Evolutionary conservation across 2,329 filamentous ascomycete genomes (phyloP).

Genomic region (Hypoxylon sp.): DNA sequence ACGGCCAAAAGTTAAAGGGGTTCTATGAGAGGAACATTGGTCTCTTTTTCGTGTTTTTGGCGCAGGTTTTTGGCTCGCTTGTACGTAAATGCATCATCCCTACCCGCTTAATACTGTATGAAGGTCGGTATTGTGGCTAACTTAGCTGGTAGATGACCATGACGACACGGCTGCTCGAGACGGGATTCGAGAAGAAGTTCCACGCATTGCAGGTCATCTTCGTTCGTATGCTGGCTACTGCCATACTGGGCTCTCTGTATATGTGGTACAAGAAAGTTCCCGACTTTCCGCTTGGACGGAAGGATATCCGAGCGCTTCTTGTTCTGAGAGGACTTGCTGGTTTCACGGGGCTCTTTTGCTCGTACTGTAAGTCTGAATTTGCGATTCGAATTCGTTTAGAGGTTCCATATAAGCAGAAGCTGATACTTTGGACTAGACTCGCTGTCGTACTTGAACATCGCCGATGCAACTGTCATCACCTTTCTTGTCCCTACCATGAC

Average conservation of each 20-base stretch:
- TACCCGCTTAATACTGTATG: no score
- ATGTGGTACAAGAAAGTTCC: slow-evolving; percentile 58
- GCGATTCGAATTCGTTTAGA: no score
- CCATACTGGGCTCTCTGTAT: slow-evolving; percentile 49
- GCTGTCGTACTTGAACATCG: slow-evolving; percentile 74
- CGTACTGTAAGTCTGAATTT: slow-evolving; percentile 50
- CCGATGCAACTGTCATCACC: slow-evolving; percentile 81
- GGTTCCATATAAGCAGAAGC: no score
- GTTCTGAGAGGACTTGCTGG: slow-evolving; percentile 71
- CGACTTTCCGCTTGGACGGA: slow-evolving; percentile 71
- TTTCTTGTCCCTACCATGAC: slow-evolving; percentile 79
- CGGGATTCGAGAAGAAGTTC: slow-evolving; percentile 53
- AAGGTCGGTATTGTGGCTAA: no score
- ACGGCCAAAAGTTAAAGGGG: slow-evolving; percentile 25
- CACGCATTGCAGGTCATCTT: slow-evolving; percentile 55
- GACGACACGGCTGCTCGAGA: slow-evolving; percentile 42
- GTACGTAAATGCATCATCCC: no score
- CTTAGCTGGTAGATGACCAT: slow-evolving; percentile 30
- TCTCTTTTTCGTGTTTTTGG: slow-evolving; percentile 51
- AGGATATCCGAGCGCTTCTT: slow-evolving; percentile 69
- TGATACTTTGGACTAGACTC: slow-evolving; percentile 53
- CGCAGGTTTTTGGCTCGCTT: slow-evolving; percentile 53
- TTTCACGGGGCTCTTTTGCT: slow-evolving; percentile 71
- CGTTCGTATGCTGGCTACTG: slow-evolving; percentile 52
- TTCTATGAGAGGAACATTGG: slow-evolving; percentile 60